A percentile compares a stretch with the other conserved stretches of the same genome.
Conservation (phyloP, 2,329 filamentous ascomycete genomes). For the Talaromyces amestolkiae region DNA sequence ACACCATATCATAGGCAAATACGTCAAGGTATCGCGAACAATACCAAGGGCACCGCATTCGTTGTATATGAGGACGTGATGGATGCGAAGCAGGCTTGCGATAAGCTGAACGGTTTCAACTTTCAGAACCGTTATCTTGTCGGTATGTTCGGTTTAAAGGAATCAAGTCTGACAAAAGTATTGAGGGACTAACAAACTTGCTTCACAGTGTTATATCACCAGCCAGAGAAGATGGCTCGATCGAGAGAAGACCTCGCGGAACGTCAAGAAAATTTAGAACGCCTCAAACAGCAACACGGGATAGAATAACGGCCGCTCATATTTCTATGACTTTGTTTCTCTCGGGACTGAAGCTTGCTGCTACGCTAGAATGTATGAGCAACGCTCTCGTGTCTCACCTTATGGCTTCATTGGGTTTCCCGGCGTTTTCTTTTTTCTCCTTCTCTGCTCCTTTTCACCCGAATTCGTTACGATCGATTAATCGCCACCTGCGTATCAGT, state of each 20-base stretch:
- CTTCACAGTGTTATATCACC: conserved; percentile 65
- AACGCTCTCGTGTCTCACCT: background rate
- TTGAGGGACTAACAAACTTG: background rate
- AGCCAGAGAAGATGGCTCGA: conserved; percentile 75
- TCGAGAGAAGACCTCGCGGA: conserved; percentile 92
- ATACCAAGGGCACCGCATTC: conserved; percentile 97
- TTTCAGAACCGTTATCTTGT: conserved; percentile 99
- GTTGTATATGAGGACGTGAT: conserved; percentile 99
- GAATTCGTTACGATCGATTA: conserved; percentile 1
- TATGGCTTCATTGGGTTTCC: conserved; percentile 38
- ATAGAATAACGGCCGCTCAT: conserved; percentile 72
- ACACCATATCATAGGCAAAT: conserved; percentile 69
- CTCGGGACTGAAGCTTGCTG: conserved; percentile 21
- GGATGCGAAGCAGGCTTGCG: conserved; percentile 97
- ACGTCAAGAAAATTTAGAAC: conserved; percentile 95
- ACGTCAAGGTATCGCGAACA: conserved; percentile 93
- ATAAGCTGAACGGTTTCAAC: conserved; percentile 99
- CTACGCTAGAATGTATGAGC: background rate
- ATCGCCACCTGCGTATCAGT: background rate
- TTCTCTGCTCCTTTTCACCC: conserved; percentile 22
- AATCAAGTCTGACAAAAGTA: background rate
- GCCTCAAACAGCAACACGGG: conserved; percentile 94
- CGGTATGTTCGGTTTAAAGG: conserved; percentile 58
- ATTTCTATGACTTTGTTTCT: background rate
- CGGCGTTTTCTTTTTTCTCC: conserved; percentile 30